These are phyloP conservation scores for Aspergillus sp. DNA, from an alignment of 2,329 filamentous ascomycete species.

Conservation along the genomic window DNA sequence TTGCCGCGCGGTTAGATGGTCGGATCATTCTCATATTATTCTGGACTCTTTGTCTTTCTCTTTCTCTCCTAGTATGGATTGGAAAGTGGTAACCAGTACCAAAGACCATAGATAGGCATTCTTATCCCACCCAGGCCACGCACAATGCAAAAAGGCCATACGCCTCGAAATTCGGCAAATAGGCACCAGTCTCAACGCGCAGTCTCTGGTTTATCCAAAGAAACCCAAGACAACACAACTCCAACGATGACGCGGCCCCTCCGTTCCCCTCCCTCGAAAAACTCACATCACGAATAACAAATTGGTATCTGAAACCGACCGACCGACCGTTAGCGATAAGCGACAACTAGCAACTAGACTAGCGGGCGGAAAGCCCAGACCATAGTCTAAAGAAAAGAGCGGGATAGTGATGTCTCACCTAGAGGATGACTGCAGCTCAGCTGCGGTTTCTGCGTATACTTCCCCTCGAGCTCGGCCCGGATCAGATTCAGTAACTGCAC, in stretches of 20 bases:
- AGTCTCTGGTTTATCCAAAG: not conserved
- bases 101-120: not conserved
- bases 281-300: constrained; percentile 69
- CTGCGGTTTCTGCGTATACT: constrained; percentile 95
- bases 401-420: constrained; percentile 63
- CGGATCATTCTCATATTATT: not conserved
- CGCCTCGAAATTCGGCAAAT: not conserved
- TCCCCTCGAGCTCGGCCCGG: constrained; percentile 80
- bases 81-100: not conserved
- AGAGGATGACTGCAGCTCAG: constrained; percentile 94
- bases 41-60: not conserved
- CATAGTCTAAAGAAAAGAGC: not conserved
- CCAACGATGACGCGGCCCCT: not conserved
- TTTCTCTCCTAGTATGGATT: no score
- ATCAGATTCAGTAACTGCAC: constrained; percentile 93
- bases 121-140: not conserved
- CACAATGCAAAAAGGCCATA: not conserved
- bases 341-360: not conserved
- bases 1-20: not conserved
- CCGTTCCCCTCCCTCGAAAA: no score
- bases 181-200: not conserved
- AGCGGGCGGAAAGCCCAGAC: not conserved
- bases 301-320: constrained; percentile 58
- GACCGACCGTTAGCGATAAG: constrained; percentile 12
- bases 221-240: not conserved